phyloP scores from a whole-genome alignment of 352 stramenopile species.

The Blastocystis sp. region DNA sequence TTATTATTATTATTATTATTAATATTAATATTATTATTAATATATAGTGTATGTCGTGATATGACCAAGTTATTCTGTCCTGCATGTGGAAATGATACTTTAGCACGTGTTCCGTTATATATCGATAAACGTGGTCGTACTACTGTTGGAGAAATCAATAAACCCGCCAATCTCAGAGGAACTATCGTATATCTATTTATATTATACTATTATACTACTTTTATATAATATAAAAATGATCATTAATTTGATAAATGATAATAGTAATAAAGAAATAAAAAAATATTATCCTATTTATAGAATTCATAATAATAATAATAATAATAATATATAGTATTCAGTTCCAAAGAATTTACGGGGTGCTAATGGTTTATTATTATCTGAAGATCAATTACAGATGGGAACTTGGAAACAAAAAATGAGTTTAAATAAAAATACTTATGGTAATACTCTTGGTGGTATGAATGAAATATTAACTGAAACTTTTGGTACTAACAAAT shows the following conservation, averaged over 20 bases:
- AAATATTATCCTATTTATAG: no score
- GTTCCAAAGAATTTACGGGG: slow-evolving; percentile 33
- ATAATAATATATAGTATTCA: background rate
- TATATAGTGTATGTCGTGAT: slow-evolving; percentile 14
- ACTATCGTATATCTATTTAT: slow-evolving; percentile 21
- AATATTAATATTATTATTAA: no score
- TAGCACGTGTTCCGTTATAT: slow-evolving; percentile 9
- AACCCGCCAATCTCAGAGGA: slow-evolving; percentile 14
- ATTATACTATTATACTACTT: no score
- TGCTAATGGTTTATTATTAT: slow-evolving; percentile 25
- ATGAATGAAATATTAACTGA: no score
- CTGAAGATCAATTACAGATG: slow-evolving; percentile 27
- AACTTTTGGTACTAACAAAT: no score
- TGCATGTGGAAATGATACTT: slow-evolving; percentile 11
- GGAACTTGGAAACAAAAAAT: slow-evolving; percentile 30
- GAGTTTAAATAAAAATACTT: no score
- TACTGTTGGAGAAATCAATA: background rate
- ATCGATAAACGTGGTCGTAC: slow-evolving; percentile 9
- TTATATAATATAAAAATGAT: no score
- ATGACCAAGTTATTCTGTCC: slow-evolving; percentile 37
- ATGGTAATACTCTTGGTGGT: no score
- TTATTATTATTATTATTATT: no score
- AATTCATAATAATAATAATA: background rate
- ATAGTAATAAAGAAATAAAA: no score
- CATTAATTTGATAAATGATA: no score